phyloP scores from a whole-genome alignment of 2,329 filamentous ascomycete genomes.

The Cordyceps cicadae region DNA sequence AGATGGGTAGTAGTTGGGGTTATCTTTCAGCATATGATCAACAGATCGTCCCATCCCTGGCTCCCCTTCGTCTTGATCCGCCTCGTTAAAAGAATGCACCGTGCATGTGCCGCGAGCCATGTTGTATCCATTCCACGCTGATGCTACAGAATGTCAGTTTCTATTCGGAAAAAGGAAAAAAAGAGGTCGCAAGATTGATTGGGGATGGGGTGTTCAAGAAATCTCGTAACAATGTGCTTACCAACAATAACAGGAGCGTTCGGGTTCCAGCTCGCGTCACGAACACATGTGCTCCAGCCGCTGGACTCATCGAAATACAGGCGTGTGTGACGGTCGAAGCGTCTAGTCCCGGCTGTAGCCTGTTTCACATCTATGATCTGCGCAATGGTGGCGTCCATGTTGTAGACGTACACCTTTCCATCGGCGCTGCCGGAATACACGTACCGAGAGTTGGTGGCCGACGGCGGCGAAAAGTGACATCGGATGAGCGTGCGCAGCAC shows the following conservation, averaged over 20 bases:
- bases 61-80: conserved; percentile 54
- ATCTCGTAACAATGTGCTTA: conserved; percentile 26
- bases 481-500: conserved; percentile 86
- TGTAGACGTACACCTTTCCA: conserved; percentile 85
- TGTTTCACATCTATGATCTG: conserved; percentile 67
- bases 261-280: conserved; percentile 89
- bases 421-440: conserved; percentile 89
- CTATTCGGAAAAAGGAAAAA: not conserved
- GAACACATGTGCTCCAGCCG: conserved; percentile 68
- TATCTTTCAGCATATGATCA: conserved; percentile 47
- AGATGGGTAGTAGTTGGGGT: conserved; percentile 19
- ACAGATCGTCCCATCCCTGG: conserved; percentile 48
- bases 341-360: conserved; percentile 57
- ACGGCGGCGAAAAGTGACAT: conserved; percentile 87
- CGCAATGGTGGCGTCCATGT: conserved; percentile 80
- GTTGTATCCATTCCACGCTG: conserved; percentile 72
- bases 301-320: conserved; percentile 49
- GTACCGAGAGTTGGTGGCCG: conserved; percentile 79
- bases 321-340: conserved; percentile 44
- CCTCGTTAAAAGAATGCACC: conserved; percentile 69
- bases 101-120: conserved; percentile 67
- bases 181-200: not conserved
- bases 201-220: not conserved
- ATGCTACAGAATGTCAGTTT: conserved; percentile 44
- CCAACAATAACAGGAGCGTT: conserved; percentile 68